Evolutionary conservation across 129 eudicot genomes (phyloP), one percentile per base, ranked within the genome.

Genomic region (Cynara cardunculus): DNA sequence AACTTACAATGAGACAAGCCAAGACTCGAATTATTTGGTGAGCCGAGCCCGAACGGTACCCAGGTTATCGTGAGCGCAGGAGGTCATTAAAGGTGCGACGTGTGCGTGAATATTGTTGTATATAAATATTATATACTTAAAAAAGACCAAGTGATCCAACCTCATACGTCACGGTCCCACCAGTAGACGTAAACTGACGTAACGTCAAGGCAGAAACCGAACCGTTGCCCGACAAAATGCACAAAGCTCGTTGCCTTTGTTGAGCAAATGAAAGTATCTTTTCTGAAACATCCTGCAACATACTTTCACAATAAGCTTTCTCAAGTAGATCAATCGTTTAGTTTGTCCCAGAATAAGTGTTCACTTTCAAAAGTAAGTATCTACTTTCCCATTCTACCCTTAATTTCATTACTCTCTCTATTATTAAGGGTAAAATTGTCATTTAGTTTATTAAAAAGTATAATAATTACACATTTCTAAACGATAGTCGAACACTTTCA

Each of bases 151-250:
- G 77, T n/a, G 83, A 19, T 41, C 76, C 16, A 80, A 93, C 98
- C 98, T 93, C 98, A 77, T 89, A 93, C 31, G 98, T 89, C 62
- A 91, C 86, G 9, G 88, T 81, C 46, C 88, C 88, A 71, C 89
- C 90, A 26, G 94, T 79, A 71, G 89, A 81, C 56, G 91, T 76
- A 78, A 90, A 86, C 14, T 89, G 97, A 7, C 94, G 92, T 77
- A 93, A 72, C n/a, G 98, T 93, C n/a, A 93, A 87, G 0, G 91
- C 77, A 3, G 98, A 93, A 81, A 93, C 91, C 46, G 91, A 44
- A 71, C 98, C 98, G 72, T 73, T 93, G 7, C 91, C 98, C 9
- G 98, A 89, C 84, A 93, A 82, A 73, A 93, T 86, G 82, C 98
- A 93, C 59, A 93, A 82, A 77, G 98, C 98, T 83, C 96, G 85